Percentiles rank a stretch among this genome's conserved stretches.
These are phyloP conservation scores for Guadua angustifolia DNA, from an alignment of 176 grass and related monocot species.

Conservation along the genomic window DNA sequence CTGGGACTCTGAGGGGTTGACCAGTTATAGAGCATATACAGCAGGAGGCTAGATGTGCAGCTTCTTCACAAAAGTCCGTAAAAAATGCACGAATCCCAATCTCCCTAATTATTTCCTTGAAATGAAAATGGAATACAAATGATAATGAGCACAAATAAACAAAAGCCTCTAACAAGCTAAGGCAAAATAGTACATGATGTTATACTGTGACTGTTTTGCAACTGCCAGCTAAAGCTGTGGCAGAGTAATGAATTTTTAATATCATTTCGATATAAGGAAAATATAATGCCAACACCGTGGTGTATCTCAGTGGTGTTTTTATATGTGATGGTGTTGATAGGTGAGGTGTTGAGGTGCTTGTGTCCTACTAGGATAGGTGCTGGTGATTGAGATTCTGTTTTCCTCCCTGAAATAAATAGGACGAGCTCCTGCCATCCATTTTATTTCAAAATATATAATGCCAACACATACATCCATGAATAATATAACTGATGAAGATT, in stretches of 20 bases:
- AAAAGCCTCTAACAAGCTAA: constrained; percentile 8
- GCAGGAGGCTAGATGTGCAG: constrained; percentile 80
- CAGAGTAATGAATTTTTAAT: constrained; percentile 9
- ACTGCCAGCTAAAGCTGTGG: neutral
- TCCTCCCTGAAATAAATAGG: too few relatives aligned
- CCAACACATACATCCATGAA: constrained; percentile 29
- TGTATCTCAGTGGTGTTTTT: too few relatives aligned
- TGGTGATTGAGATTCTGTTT: too few relatives aligned
- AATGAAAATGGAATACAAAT: constrained; percentile 33
- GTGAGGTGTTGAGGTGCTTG: too few relatives aligned
- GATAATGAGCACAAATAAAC: neutral
- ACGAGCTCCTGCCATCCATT: too few relatives aligned
- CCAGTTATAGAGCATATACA: constrained; percentile 70
- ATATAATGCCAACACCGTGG: constrained; percentile 13
- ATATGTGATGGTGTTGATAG: too few relatives aligned
- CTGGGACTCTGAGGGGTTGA: constrained; percentile 61
- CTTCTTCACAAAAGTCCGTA: constrained; percentile 98
- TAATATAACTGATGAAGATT: constrained; percentile 1
- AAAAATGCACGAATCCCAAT: constrained; percentile 74
- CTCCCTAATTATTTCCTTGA: constrained; percentile 69
- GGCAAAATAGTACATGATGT: neutral
- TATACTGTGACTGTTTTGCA: neutral
- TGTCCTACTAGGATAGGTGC: too few relatives aligned
- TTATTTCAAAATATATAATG: constrained; percentile 1
- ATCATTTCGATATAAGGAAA: neutral